Conservation (phyloP, 2,329 filamentous ascomycete genomes). For the Trichoderma semiorbis region DNA sequence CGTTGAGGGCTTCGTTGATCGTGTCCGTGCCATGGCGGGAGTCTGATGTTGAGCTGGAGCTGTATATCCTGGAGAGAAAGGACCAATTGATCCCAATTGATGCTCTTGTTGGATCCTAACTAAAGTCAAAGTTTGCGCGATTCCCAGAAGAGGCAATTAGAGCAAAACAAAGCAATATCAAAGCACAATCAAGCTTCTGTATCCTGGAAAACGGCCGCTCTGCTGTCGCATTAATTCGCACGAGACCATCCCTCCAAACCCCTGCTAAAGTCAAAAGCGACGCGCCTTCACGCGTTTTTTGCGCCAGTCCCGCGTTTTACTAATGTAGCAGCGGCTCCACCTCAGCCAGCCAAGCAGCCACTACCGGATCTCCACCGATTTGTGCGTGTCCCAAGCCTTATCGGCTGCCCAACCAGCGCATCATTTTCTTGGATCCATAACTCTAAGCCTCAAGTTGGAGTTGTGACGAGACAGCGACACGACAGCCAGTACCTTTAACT, state of each 20-base stretch:
- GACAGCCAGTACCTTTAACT: background rate
- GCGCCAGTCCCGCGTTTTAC: conserved; percentile 13
- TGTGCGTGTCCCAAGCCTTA: conserved; percentile 16
- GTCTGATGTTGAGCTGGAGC: background rate
- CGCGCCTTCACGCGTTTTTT: conserved; percentile 13
- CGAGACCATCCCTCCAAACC: background rate
- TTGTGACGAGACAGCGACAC: background rate
- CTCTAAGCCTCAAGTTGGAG: background rate
- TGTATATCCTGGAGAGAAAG: background rate
- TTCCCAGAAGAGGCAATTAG: background rate
- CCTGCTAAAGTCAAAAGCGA: conserved; percentile 15
- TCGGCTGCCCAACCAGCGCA: conserved; percentile 16
- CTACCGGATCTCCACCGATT: conserved; percentile 10
- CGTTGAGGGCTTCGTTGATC: conserved; percentile 40
- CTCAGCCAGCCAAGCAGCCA: conserved; percentile 13
- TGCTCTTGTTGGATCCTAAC: too few species aligned
- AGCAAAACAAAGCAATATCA: background rate
- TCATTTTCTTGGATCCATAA: conserved; percentile 1
- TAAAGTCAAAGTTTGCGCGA: background rate
- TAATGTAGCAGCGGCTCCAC: conserved; percentile 1
- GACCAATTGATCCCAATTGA: background rate
- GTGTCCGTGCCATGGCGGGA: conserved; percentile 47
- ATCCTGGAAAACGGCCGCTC: background rate
- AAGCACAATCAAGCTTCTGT: background rate
- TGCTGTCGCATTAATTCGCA: background rate